Conservation (phyloP, 768 basidiomycete genomes). For the Macrocybe gigantea region DNA sequence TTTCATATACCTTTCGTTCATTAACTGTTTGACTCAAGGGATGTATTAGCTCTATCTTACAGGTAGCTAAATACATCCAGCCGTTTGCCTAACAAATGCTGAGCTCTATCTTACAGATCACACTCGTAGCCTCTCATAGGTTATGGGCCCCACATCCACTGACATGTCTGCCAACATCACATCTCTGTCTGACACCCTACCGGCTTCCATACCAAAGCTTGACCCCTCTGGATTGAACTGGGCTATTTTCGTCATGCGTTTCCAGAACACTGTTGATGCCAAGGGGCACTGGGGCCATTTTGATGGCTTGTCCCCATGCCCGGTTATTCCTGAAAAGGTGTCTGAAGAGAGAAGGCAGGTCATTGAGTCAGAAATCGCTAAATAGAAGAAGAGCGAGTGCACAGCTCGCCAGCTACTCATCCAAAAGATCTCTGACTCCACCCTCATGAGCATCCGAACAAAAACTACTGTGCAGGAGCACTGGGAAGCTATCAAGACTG, state of each 20-base stretch:
- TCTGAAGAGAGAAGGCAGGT: neutral
- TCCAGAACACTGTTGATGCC: slow-evolving; percentile 8
- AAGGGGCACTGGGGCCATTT: slow-evolving; percentile 11
- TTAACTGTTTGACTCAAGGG: no score
- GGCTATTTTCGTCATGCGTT: slow-evolving; percentile 6
- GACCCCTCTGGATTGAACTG: slow-evolving; percentile 8
- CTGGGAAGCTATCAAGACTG: slow-evolving; percentile 24
- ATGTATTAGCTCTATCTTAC: no score
- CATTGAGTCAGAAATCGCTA: slow-evolving; percentile 1
- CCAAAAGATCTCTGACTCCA: slow-evolving; percentile 26
- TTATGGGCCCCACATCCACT: no score
- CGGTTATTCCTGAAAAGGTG: neutral
- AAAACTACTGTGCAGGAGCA: slow-evolving; percentile 19
- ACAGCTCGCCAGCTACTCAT: slow-evolving; percentile 22
- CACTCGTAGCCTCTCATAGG: no score
- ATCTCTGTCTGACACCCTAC: slow-evolving; percentile 4
- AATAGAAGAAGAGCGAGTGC: slow-evolving; percentile 30
- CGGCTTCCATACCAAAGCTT: slow-evolving; percentile 8
- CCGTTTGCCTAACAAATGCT: no score
- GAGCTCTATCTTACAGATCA: no score
- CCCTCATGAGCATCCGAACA: slow-evolving; percentile 15
- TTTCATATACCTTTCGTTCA: no score
- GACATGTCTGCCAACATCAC: slow-evolving; percentile 2
- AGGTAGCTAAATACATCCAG: no score
- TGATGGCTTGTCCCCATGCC: slow-evolving; percentile 1